phyloP scores from a whole-genome alignment of 2,329 filamentous ascomycete species.

The Claviceps sorghi region DNA sequence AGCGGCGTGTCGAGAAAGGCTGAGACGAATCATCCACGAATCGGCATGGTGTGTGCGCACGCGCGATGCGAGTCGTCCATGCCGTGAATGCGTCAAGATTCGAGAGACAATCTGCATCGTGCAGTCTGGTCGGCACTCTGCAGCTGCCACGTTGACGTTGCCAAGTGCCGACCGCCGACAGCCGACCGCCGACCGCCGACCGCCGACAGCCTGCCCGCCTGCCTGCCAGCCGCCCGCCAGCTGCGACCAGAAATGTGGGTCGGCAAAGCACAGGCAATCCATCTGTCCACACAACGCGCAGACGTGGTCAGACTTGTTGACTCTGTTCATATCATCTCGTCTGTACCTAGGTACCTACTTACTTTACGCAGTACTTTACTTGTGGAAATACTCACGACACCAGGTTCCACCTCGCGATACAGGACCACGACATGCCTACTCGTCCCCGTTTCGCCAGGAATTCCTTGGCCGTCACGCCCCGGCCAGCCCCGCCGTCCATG shows the following conservation, averaged over 20 bases:
- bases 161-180: neutral
- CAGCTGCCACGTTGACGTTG: slow-evolving; percentile 2
- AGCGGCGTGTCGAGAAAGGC: too few species aligned
- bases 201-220: too few species aligned
- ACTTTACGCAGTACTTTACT: too few species aligned
- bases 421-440: slow-evolving; percentile 30
- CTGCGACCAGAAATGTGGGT: neutral
- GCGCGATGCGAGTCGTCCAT: too few species aligned
- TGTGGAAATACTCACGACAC: slow-evolving; percentile 15
- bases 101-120: too few species aligned
- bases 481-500: slow-evolving; percentile 30
- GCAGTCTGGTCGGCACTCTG: too few species aligned
- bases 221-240: neutral
- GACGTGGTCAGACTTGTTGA: too few species aligned
- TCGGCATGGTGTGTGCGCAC: too few species aligned
- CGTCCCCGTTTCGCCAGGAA: slow-evolving; percentile 29
- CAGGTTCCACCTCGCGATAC: slow-evolving; percentile 35
- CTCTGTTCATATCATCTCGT: too few species aligned
- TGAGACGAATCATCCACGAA: too few species aligned
- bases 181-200: neutral
- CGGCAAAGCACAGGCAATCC: neutral
- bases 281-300: neutral
- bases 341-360: too few species aligned
- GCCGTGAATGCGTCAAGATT: too few species aligned
- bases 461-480: slow-evolving; percentile 34